Percentiles rank a stretch among this genome's conserved stretches.
phyloP scores from a whole-genome alignment of 371 early-diverging fungal genomes.

The Fennellomyces sp. region DNA sequence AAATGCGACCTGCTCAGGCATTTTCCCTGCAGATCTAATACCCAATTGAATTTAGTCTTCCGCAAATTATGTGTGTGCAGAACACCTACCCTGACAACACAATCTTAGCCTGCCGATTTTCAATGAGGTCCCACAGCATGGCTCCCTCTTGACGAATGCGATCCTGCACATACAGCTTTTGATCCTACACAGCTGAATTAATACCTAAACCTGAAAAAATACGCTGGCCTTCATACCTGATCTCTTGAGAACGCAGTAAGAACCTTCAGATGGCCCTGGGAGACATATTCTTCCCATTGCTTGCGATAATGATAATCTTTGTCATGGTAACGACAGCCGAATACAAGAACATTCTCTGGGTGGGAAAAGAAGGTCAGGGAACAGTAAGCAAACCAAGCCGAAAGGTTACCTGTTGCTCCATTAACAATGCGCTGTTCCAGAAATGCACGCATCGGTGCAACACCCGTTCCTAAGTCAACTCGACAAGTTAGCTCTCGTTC shows the following conservation, averaged over 20 bases:
- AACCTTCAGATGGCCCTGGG: constrained; percentile 51
- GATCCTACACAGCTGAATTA: no score
- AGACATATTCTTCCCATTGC: constrained; percentile 63
- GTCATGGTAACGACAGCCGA: constrained; percentile 77
- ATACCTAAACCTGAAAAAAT: no score
- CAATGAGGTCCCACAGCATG: constrained; percentile 69
- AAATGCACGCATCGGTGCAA: constrained; percentile 90
- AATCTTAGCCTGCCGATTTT: constrained; percentile 59
- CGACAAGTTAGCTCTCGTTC: background rate
- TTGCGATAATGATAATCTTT: constrained; percentile 76
- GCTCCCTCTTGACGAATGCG: constrained; percentile 61
- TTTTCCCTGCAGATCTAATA: constrained; percentile 72
- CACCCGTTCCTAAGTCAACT: constrained; percentile 71
- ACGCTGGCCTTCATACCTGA: constrained; percentile 29
- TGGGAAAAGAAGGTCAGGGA: background rate
- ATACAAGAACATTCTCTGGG: constrained; percentile 71
- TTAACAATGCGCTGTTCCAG: constrained; percentile 65
- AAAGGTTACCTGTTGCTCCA: constrained; percentile 41
- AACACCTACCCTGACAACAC: constrained; percentile 71
- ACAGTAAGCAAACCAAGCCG: no score
- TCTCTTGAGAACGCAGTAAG: constrained; percentile 82
- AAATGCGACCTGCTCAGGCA: constrained; percentile 82
- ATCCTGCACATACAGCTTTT: constrained; percentile 81
- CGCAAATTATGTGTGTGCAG: background rate
- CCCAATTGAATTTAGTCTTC: background rate